Evolutionary conservation across 495 filamentous ascomycete species (phyloP), one percentile per base, ranked within the genome.

Genomic region (Neurospora hispaniola): DNA sequence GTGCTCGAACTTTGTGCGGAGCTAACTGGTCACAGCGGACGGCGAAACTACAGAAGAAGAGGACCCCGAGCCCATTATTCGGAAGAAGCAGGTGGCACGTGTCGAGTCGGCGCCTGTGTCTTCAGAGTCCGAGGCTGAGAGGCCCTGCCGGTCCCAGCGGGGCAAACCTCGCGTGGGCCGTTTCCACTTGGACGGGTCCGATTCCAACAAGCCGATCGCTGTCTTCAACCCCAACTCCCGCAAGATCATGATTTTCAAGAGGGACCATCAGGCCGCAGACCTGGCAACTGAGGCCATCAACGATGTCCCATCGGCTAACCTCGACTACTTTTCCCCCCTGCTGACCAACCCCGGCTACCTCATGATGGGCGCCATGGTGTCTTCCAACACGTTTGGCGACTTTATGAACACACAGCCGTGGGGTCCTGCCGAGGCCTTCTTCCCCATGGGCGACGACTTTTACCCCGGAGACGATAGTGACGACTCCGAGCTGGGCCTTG

Each of bases 41-140:
- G 92, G 92, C 71, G 92, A 94, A 75, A 94, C 93, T 44, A 95
- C 92, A 75, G 93, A 95, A 76, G 93, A 95, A 83, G 92, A 94
- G 71, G 83, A 90, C 7, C 89, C 89, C 69, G 88, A 85, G 72
- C 83, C 82, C 23, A 75, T 76, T 80, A 84, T 79, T 84, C 89
- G 89, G 44, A 86, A 87, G 73, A 90, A 87, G 76, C 80, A 83
- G 76, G 78, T 84, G 74, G 81, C 82, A 46, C 80, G 86, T 76
- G 77, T 81, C 70, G 76, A 79, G 71, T 40, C 74, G 31, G 74
- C 75, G 38, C 82, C 81, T 71, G 77, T 80, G 20, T 81, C 78
- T 44, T 86, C 84, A 5, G 84, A 84, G 42, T 85, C 83, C 59
- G 85, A 85, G 70, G 82, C 83, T 8, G 82, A 85, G 70, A 76